Evolutionary conservation across 1,284 basidiomycete species (phyloP).

Genomic region (Papiliotrema nemorosa): DNA sequence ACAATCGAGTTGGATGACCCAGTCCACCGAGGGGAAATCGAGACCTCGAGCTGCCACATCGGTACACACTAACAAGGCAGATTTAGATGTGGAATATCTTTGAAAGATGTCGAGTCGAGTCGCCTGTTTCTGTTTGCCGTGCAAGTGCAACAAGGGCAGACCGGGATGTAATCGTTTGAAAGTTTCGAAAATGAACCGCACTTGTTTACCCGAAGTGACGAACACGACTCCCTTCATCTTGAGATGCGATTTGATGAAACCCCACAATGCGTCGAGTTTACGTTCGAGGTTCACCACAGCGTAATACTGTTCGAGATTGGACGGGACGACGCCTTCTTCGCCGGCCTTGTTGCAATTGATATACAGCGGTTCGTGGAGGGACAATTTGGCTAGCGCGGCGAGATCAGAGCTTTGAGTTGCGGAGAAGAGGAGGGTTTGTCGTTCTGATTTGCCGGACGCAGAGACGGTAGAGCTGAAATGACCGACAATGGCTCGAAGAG

Average conservation of each 20-base stretch:
- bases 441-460: constrained; percentile 62
- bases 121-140: constrained; percentile 96
- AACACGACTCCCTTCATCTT: constrained; percentile 92
- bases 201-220: constrained; percentile 92
- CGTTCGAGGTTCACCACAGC: constrained; percentile 75
- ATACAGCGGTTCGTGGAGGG: constrained; percentile 75
- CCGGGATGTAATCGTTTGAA: constrained; percentile 95
- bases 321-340: constrained; percentile 58
- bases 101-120: constrained; percentile 78
- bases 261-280: constrained; percentile 90
- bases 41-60: constrained; percentile 95
- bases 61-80: constrained; percentile 87
- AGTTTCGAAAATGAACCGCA: constrained; percentile 93
- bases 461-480: constrained; percentile 52
- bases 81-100: constrained; percentile 72
- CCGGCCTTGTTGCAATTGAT: constrained; percentile 61
- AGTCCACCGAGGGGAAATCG: constrained; percentile 95
- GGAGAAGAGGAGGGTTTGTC: constrained; percentile 93
- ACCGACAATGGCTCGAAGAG: constrained; percentile 81
- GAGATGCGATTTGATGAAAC: constrained; percentile 91
- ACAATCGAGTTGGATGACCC: constrained; percentile 96
- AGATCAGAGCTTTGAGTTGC: constrained; percentile 82
- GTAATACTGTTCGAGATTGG: constrained; percentile 86
- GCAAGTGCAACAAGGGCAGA: constrained; percentile 80
- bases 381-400: constrained; percentile 81